Base-by-base conservation (phyloP, 345 rosid species). In the Clausena lansium region DNA sequence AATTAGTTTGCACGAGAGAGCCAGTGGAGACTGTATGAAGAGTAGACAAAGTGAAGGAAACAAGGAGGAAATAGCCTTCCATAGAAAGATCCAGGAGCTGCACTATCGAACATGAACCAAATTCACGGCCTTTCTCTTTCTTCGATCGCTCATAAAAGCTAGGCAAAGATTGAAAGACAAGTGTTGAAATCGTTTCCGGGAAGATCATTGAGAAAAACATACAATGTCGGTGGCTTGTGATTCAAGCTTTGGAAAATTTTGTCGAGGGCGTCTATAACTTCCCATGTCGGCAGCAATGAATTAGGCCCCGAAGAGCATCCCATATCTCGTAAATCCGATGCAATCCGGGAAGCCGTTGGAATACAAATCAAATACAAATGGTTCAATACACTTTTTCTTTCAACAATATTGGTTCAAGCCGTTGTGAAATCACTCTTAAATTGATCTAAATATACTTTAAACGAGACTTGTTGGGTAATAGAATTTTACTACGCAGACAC, bases 101-200 rank as follows among this genome's bases (percentile, higher is more conserved):
- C 85, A 59, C 78, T 24, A 79, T 28, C 2, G 62, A 79, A 72
- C 82, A 79, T n/a, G n/a, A n/a, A 22, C 45, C 74, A 27, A 60
- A 15, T 22, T 38, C 60, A 47, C 59, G 9, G 22, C 59, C 65
- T 57, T 60, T 73, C 3, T 63, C 70, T 17, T 67, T 74, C 68
- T 61, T 39, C 19, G 76, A 68, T 15, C 64, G 71, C 45, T 79
- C 41, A 15, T 67, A 25, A 6, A 81, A 84, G 68, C 60, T 36
- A 9, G 81, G 74, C 19, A 76, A 35, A 2, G 69, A 41, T 67
- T 63, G 66, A 78, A 81, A 73, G 6, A 71, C 41, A 2, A 62
- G n/a, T 36, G n/a, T 81, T 81, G 76, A 81, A 80, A 66, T 80
- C 83, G 24, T 80, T 80, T 10, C 71, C 79, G 4, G 72, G 83